phyloP scores from a whole-genome alignment of 768 basidiomycete genomes.

The Podaxis mareebaensis region DNA sequence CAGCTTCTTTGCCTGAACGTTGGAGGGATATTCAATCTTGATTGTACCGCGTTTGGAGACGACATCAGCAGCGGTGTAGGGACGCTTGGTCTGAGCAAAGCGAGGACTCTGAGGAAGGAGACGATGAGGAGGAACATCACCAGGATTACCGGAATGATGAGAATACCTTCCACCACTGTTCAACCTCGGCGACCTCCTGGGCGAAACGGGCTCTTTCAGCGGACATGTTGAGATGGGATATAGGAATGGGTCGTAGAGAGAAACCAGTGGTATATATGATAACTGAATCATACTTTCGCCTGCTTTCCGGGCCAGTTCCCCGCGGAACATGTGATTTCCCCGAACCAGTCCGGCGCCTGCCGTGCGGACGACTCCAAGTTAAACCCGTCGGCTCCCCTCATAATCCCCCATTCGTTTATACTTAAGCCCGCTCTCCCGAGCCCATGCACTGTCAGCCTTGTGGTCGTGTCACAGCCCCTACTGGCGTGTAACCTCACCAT shows the following conservation, averaged over 20 bases:
- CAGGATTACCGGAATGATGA: constrained; percentile 8
- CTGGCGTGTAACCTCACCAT: not conserved
- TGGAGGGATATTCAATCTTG: constrained; percentile 82
- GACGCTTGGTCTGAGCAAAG: constrained; percentile 83
- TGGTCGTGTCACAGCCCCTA: not conserved
- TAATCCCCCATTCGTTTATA: constrained; percentile 17
- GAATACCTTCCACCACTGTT: constrained; percentile 90
- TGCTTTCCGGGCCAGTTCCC: constrained; percentile 21
- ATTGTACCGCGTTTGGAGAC: constrained; percentile 93
- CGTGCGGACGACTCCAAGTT: constrained; percentile 21
- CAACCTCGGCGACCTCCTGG: constrained; percentile 81
- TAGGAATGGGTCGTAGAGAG: constrained; percentile 19
- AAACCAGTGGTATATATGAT: constrained; percentile 26
- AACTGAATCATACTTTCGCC: constrained; percentile 25
- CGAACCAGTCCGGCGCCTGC: constrained; percentile 25
- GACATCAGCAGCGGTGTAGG: constrained; percentile 91
- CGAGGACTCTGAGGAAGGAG: constrained; percentile 65
- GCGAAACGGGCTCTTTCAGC: constrained; percentile 70
- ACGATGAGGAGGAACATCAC: constrained; percentile 12
- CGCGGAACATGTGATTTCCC: constrained; percentile 49
- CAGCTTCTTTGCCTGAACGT: constrained; percentile 84
- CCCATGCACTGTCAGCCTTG: not conserved
- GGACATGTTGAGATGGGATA: constrained; percentile 45
- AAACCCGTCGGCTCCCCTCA: constrained; percentile 36
- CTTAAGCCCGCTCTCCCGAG: constrained; percentile 21